Conservation (phyloP, 805 yeast species). For the Danielozyma ontarioensis region DNA sequence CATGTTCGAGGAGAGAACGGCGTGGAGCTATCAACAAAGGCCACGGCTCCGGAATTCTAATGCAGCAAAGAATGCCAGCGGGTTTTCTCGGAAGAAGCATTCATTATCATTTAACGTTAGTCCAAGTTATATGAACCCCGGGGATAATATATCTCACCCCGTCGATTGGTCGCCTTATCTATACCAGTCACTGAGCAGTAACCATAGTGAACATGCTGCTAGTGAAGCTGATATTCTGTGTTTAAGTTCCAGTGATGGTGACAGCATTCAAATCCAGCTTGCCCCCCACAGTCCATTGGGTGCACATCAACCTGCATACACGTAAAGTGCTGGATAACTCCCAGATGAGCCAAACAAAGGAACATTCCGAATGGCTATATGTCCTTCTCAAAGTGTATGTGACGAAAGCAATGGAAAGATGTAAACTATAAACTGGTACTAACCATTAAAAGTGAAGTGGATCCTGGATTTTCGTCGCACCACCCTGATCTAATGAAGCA, state of each 20-base stretch:
- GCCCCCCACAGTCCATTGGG: constrained; percentile 5
- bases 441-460: background rate
- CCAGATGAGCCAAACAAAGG: background rate
- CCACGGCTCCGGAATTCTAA: background rate
- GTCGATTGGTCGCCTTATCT: too few species aligned
- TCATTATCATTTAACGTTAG: constrained; percentile 1
- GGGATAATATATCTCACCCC: too few species aligned
- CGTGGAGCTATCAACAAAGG: background rate
- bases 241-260: constrained; percentile 17
- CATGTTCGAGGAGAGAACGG: background rate
- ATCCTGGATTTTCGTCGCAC: constrained; percentile 1
- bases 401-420: too few species aligned
- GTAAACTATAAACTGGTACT: background rate
- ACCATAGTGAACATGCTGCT: background rate
- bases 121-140: constrained; percentile 6
- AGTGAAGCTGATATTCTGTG: too few species aligned
- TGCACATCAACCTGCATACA: background rate
- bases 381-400: constrained; percentile 19
- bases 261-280: constrained; percentile 26
- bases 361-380: constrained; percentile 16
- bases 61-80: constrained; percentile 1
- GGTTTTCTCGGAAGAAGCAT: constrained; percentile 7
- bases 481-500: constrained; percentile 3
- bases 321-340: background rate
- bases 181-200: constrained; percentile 9